Evolutionary conservation across 202 grass and related monocot species (phyloP).

Genomic region (Alloteropsis angusta): DNA sequence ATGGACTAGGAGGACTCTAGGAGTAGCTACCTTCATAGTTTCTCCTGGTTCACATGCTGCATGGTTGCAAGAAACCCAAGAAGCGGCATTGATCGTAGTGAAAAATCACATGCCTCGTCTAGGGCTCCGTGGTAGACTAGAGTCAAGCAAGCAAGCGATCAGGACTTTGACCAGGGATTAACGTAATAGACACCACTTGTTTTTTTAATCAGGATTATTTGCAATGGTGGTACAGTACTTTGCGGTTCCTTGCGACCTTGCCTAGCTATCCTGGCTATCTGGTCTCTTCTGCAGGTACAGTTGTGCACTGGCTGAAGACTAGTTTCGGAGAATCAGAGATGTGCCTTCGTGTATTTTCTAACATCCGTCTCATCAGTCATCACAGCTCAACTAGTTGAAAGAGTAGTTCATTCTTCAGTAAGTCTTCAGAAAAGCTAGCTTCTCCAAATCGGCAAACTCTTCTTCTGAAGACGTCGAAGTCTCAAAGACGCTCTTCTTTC

Average conservation of each 20-base stretch:
- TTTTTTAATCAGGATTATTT: neutral
- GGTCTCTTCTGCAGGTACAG: neutral
- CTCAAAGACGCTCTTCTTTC: neutral
- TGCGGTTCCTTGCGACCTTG: neutral
- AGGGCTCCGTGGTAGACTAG: conserved; percentile 9
- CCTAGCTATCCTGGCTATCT: neutral
- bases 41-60: neutral
- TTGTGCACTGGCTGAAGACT: neutral
- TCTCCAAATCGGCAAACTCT: too few relatives aligned
- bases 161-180: conserved; percentile 16
- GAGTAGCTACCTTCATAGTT: neutral
- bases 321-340: neutral
- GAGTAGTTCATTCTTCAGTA: neutral
- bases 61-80: neutral
- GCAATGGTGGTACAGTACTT: neutral
- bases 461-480: too few relatives aligned
- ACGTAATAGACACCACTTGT: neutral
- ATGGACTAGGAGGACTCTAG: neutral
- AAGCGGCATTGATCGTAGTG: conserved; percentile 20
- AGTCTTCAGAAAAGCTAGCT: too few relatives aligned
- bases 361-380: neutral
- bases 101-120: conserved; percentile 41
- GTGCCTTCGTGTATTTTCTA: neutral
- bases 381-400: neutral
- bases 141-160: conserved; percentile 34